Conservation (phyloP, 2,329 filamentous ascomycete species). For the Claviceps pazoutovae region DNA sequence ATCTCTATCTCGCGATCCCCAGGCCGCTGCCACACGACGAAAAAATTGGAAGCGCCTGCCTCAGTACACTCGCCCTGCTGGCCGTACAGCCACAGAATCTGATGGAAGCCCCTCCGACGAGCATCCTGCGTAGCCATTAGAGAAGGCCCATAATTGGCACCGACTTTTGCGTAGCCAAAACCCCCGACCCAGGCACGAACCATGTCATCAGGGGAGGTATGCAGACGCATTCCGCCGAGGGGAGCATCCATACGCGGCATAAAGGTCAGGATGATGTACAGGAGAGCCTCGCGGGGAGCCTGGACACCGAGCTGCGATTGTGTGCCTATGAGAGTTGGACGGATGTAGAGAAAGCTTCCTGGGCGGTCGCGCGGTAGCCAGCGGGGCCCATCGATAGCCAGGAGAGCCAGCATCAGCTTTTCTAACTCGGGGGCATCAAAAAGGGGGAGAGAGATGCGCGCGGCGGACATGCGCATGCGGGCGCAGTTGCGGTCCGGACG, state of each 20-base stretch:
- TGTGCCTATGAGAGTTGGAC: constrained; percentile 76
- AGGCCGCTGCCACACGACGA: constrained; percentile 55
- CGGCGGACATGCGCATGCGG: constrained; percentile 46
- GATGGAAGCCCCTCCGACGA: constrained; percentile 58
- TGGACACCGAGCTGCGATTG: constrained; percentile 70
- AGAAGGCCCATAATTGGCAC: constrained; percentile 83
- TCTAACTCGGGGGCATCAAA: constrained; percentile 61
- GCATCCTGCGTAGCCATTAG: constrained; percentile 69
- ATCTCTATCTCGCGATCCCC: constrained; percentile 43
- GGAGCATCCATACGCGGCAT: constrained; percentile 43
- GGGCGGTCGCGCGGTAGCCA: constrained; percentile 62
- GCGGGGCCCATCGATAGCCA: constrained; percentile 58
- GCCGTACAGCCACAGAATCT: constrained; percentile 91
- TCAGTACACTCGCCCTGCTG: constrained; percentile 68
- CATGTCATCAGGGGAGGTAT: constrained; percentile 69
- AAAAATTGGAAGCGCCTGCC: constrained; percentile 86
- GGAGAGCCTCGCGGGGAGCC: constrained; percentile 65
- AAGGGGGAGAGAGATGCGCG: constrained; percentile 58
- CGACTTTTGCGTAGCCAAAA: constrained; percentile 83
- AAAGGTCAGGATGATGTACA: constrained; percentile 65
- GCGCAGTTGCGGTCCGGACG: constrained; percentile 59
- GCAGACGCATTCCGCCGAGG: constrained; percentile 51
- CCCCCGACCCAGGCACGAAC: constrained; percentile 88
- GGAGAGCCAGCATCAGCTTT: constrained; percentile 57
- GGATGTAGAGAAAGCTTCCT: constrained; percentile 67